phyloP scores from a whole-genome alignment of 345 rosid species.

The Gossypium herbaceum region DNA sequence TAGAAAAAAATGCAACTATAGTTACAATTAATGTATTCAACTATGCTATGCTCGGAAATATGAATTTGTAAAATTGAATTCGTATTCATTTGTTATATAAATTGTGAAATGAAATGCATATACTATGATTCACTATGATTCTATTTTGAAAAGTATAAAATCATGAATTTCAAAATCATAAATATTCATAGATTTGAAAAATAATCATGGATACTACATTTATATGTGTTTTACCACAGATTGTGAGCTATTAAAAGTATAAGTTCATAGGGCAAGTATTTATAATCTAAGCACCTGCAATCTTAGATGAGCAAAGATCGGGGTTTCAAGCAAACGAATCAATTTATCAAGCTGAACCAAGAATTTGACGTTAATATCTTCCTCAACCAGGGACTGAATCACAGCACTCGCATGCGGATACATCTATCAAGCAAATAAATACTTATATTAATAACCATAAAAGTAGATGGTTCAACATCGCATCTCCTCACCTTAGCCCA shows the following conservation, averaged over 20 bases:
- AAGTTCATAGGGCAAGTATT: neutral
- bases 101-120: neutral
- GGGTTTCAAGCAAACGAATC: slow-evolving; percentile 94
- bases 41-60: neutral
- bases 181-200: neutral
- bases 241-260: slow-evolving; percentile 1
- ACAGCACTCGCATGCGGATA: slow-evolving; percentile 93
- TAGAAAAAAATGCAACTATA: slow-evolving; percentile 1
- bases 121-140: neutral
- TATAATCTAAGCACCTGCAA: slow-evolving; percentile 64
- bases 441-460: slow-evolving; percentile 6
- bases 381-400: slow-evolving; percentile 91
- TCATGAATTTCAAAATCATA: neutral
- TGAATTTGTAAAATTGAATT: neutral
- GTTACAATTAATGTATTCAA: neutral
- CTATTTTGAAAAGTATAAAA: neutral
- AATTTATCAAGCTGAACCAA: slow-evolving; percentile 98
- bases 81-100: neutral
- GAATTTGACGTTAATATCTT: slow-evolving; percentile 87
- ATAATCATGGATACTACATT: neutral
- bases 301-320: slow-evolving; percentile 92
- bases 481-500: neutral
- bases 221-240: neutral
- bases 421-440: slow-evolving; percentile 47
- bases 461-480: slow-evolving; percentile 1